Evolutionary conservation across 306 rosid species (phyloP), one percentile per base, ranked within the genome.

Genomic region (Castanospermum australe): DNA sequence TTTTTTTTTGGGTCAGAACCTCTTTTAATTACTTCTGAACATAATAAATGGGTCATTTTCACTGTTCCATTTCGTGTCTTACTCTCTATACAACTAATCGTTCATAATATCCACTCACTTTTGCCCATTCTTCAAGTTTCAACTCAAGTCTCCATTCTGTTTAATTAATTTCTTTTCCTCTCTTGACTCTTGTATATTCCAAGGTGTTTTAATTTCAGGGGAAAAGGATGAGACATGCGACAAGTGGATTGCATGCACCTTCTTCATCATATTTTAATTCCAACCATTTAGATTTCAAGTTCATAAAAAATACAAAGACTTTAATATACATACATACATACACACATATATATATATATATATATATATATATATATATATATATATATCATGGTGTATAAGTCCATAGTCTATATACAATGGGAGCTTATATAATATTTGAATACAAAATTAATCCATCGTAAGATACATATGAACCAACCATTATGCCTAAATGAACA

Each of bases 41-140:
- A 71, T 41, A 80, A 71, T 41, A 80, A 62, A 36, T 52, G 41
- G 9, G 75, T 54, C 75, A 8, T 51, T 56, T 74, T 81, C 79
- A 15, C 20, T 4, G 15, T 17, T 63, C 38, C 64, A 35, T 71
- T 54, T 70, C 64, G 39, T 48, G 72, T 71, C 13, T 11, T 59
- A 59, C 44, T 83, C 80, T 73, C 47, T 35, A 50, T n/a, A 60
- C 35, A 80, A 71, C 84, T 76, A 84, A 76, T 64, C 57, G 0
- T 64, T 76, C 76, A 71, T 30, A 28, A 76, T 85, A 66, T 76
- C 80, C 33, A 47, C 67, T 52, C 47, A 25, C n/a, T 73, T 76
- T 79, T 14, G 8, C 67, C 55, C 57, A 32, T 80, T 79, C 75
- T 62, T 54, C 56, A 83, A 71, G 83, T 71, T 71, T 83, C 83